A percentile compares a stretch with the other conserved stretches of the same genome.
Conservation (phyloP, 2,329 filamentous ascomycete genomes). For the Fonsecaea monophora region DNA sequence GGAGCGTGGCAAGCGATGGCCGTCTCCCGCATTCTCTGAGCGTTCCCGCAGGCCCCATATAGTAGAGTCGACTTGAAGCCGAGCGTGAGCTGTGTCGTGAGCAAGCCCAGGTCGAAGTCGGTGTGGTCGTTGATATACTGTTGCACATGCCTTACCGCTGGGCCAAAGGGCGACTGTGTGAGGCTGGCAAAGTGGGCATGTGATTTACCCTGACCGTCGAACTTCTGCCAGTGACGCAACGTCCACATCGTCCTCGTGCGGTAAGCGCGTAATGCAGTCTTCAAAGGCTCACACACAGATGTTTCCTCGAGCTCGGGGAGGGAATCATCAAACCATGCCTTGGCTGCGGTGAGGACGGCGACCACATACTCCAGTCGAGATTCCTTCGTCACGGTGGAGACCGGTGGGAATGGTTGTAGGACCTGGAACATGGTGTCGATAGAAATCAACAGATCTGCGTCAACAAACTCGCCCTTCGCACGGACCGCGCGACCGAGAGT, state of each 20-base stretch:
- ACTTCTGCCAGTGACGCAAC: neutral
- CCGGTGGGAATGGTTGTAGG: neutral
- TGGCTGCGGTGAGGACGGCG: neutral
- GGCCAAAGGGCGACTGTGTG: neutral
- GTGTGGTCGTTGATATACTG: neutral
- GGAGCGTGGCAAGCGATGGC: constrained; percentile 6
- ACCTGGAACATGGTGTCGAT: neutral
- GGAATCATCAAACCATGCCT: neutral
- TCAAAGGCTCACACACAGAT: neutral
- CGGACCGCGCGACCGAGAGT: neutral
- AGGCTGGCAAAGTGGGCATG: neutral
- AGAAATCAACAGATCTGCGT: neutral
- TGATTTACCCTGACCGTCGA: neutral
- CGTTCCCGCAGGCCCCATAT: neutral
- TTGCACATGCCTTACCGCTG: neutral
- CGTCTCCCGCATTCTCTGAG: constrained; percentile 2
- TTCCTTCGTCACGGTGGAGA: neutral
- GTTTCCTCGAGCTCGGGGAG: neutral
- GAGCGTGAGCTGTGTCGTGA: constrained; percentile 4
- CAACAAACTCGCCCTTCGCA: neutral
- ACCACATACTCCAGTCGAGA: neutral
- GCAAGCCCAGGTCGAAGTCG: constrained; percentile 1
- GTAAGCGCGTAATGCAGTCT: neutral
- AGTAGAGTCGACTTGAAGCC: neutral
- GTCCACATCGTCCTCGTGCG: neutral